A percentile compares a stretch with the other conserved stretches of the same genome.
Conservation (phyloP, 352 stramenopile species). For the Phytophthora chlamydospora region DNA sequence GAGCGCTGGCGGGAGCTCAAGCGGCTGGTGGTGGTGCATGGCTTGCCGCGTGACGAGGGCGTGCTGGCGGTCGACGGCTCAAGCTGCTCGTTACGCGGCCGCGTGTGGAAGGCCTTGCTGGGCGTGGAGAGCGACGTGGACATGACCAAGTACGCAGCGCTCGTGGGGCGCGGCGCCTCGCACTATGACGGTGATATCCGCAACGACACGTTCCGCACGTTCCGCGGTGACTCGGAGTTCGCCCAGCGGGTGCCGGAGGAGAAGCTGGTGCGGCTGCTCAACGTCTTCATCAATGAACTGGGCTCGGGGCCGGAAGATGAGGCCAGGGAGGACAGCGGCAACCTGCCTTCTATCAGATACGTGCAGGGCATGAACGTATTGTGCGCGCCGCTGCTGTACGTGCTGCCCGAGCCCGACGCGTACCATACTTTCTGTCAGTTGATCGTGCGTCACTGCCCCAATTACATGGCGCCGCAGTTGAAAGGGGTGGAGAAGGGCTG, state of each 20-base stretch:
- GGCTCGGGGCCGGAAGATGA: conserved; percentile 37
- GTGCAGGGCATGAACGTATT: conserved; percentile 95
- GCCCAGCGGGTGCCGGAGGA: conserved; percentile 88
- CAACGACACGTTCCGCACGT: conserved; percentile 93
- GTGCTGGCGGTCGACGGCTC: conserved; percentile 1
- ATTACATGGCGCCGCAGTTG: conserved; percentile 90
- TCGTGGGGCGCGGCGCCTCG: conserved; percentile 80
- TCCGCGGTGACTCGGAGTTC: conserved; percentile 89
- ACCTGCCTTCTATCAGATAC: conserved; percentile 70
- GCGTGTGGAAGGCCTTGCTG: conserved; percentile 91
- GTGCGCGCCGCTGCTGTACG: conserved; percentile 90
- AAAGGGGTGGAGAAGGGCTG: conserved; percentile 84
- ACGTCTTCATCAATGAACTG: conserved; percentile 92
- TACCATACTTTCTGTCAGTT: conserved; percentile 92
- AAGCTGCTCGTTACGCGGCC: conserved; percentile 74
- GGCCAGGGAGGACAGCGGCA: conserved; percentile 30
- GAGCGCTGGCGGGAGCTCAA: conserved; percentile 84
- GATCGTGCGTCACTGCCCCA: conserved; percentile 87
- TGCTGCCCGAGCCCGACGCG: conserved; percentile 91
- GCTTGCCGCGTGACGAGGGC: conserved; percentile 61
- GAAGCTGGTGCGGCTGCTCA: conserved; percentile 91
- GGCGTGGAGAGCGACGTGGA: conserved; percentile 73
- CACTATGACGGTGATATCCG: conserved; percentile 88
- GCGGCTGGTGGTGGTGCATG: conserved; percentile 82
- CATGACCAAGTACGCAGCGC: conserved; percentile 63